These are phyloP conservation scores for Colletotrichum sp. DNA, from an alignment of 2,329 filamentous ascomycete species.

Conservation along the genomic window DNA sequence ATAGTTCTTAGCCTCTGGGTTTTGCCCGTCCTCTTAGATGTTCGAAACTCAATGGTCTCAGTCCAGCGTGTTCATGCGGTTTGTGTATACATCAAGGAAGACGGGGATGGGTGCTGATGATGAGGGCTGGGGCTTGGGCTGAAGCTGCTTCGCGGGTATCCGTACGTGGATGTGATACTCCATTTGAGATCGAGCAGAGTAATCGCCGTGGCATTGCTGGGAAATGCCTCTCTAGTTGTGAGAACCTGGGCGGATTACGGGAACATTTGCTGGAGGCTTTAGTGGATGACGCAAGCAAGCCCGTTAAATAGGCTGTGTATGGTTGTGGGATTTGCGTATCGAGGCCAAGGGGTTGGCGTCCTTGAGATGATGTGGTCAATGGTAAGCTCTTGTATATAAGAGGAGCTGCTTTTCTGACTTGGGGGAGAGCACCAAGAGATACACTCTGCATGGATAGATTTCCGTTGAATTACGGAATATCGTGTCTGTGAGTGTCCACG, in stretches of 20 bases:
- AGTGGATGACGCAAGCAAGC: not conserved
- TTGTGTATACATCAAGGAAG: not conserved
- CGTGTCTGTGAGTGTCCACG: no score
- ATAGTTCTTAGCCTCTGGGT: fast-evolving
- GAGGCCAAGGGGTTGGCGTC: fast-evolving
- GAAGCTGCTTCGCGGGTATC: not conserved
- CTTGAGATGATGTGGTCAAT: not conserved
- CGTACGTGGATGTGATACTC: not conserved
- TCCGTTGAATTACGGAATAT: no score
- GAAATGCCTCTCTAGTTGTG: no score
- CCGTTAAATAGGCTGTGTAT: fast-evolving
- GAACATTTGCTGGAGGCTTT: not conserved
- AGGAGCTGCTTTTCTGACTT: not conserved
- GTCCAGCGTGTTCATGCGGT: fast-evolving
- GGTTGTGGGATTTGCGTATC: not conserved
- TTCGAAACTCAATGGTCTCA: fast-evolving
- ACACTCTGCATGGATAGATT: no score
- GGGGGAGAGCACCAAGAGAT: not conserved
- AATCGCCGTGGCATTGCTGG: fast-evolving
- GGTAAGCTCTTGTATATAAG: not conserved
- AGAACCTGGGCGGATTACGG: no score
- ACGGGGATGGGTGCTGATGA: fast-evolving
- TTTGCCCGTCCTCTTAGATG: not conserved
- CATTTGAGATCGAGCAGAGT: not conserved
- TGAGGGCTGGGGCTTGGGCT: not conserved